These are phyloP conservation scores for Aspergillus vadensis DNA, from an alignment of 2,329 filamentous ascomycete genomes.

Conservation along the genomic window DNA sequence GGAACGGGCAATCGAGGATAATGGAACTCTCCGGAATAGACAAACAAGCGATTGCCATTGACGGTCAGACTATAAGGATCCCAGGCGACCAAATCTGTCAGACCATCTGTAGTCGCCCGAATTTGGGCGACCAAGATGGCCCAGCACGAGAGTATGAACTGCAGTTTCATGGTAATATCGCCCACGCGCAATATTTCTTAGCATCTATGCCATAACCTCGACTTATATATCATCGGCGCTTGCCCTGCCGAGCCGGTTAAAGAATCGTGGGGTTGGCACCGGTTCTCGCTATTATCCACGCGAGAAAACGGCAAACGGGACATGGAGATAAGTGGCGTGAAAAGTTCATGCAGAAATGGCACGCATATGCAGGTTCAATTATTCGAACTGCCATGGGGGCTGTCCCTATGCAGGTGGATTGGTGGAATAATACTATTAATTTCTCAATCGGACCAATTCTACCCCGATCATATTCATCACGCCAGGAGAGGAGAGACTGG, in stretches of 20 bases:
- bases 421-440: background rate
- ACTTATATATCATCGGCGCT: background rate
- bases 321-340: background rate
- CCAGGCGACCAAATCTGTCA: conserved; percentile 6
- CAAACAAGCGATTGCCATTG: conserved; percentile 65
- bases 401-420: background rate
- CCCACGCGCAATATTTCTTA: too few species aligned
- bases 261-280: background rate
- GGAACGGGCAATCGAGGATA: conserved; percentile 65
- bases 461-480: background rate
- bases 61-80: conserved; percentile 42
- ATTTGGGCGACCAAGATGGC: background rate
- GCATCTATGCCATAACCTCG: too few species aligned
- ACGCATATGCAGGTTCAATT: background rate
- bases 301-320: background rate
- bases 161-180: background rate
- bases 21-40: conserved; percentile 73
- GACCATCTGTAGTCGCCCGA: background rate
- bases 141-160: background rate
- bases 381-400: background rate
- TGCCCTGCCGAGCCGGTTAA: background rate
- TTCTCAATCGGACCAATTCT: background rate
- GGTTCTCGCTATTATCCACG: background rate
- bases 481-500: background rate
- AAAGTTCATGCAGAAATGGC: background rate